Base-by-base conservation (phyloP, 371 early-diverging fungal genomes). In the Mucor plumbeus region DNA sequence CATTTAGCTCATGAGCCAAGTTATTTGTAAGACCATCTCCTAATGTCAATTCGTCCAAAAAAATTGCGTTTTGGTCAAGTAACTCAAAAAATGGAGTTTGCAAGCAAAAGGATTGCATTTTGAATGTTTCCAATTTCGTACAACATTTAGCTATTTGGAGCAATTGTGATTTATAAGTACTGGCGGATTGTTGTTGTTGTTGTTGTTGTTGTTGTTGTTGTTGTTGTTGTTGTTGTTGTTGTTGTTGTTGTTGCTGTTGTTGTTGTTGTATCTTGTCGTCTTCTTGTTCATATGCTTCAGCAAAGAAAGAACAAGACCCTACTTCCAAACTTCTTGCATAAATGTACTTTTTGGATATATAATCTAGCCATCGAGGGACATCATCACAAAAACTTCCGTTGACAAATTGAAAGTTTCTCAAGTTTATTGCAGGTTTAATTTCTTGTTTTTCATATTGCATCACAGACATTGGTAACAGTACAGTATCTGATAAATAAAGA, bases 321-420 rank as follows among this genome's bases (percentile, higher is more conserved):
- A 60, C 15, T 4, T 63, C 31, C 8, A 63, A 15, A 38, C 19
- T 21, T 54, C 47, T 50, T 3, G 38, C 39, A 8, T 26, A 3
- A 4, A n/a, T 40, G 31, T 63, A 63, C 39, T 63, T 63, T 31
- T 53, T 11, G 9, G 39, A 21, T 14, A 63, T 53, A 53, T 63
- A 63, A 8, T 19, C 14, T 3, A 63, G 6, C 53, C 54, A 63
- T 14, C 4, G 14, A 38, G 34, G 31, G 0, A 26, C 38, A 53
- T 39, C 63, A 40, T 53, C 54, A 40, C 39, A 38, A 53, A 63
- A 53, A 4, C 38, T 21, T 34, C 50, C 54, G 15, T 63, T 35
- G 17, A 63, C 13, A 31, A 63, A 48, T 15, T 31, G 33, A 19
- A 63, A 40, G 5, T 3, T 7, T 21, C 17, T 31, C 15, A 53